Base-by-base conservation (phyloP, 768 basidiomycete species). In the Boletus edulis region DNA sequence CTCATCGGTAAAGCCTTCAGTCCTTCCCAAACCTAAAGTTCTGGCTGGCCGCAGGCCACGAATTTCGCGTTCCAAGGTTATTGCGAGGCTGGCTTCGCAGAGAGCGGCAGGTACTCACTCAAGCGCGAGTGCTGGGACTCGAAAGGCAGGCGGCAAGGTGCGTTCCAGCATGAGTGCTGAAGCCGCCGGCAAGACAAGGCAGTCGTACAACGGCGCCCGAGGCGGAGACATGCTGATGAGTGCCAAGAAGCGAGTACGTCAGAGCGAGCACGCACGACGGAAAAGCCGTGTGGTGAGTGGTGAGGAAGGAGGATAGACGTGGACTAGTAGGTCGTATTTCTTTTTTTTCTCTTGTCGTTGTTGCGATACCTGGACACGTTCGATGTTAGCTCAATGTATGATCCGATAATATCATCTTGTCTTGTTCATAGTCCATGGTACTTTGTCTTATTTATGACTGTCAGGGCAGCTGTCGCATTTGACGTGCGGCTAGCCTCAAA, bases 61-160 rank as follows among this genome's bases (percentile, higher is more conserved):
- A 9, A 89, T 92, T 58, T 92, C 90, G 41, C 81, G 91, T 38
- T 89, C 88, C 27, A 86, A 85, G 57, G 87, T 92, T 39, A 89
- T 91, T 43, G 87, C 89, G 0, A 82, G 78, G 61, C 73, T 91
- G 35, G 87, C 85, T 1, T 86, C 86, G 14, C 86, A 91, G 68
- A 82, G 90, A 7, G 81, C 79, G 14, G 68, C 67, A 11, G 70
- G 64, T 11, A 14, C 51, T 4, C 17, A 51, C 13, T 11, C 62
- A 27, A 47, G 47, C 4, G 3, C 65, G 10, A 63, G 59, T 10
- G 39, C 56, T 9, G 45, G 58, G 22, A 56, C 61, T 3, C 58
- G 60, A n/a, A 56, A 60, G 51, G 43, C 70, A 64, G 55, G 69
- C 39, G 65, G 71, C 32, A 72, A 69, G 58, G 58, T 67, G 11